Base-by-base conservation (phyloP, 2,329 filamentous ascomycete genomes). In the Ascochyta lentis region DNA sequence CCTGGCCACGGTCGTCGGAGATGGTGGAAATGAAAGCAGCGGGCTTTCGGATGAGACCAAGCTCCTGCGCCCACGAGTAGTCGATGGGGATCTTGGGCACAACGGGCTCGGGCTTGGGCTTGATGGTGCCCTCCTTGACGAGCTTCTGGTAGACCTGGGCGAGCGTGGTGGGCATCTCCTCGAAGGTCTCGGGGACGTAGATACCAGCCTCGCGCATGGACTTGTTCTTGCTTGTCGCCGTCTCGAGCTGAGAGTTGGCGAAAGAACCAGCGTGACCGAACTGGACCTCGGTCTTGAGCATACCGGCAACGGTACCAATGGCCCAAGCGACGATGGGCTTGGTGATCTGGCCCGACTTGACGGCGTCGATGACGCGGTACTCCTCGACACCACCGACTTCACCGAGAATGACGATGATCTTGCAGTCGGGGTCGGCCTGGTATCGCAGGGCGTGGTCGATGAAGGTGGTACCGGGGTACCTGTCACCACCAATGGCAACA, bases 211-310 rank as follows among this genome's bases (percentile, higher is more conserved):
- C 93, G 72, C 85, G 89, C 95, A 99, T 99, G 71, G 84, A 86
- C 87, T 95, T 88, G 88, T 99, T 99, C 91, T 99, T 99, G 80
- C 85, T 86, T 56, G 91, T 89, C 54, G 95, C 95, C 58, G 95
- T 98, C 87, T 99, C 95, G 71, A 99, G 92, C 81, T 97, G 91
- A 56, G 95, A 99, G 88, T 99, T 99, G 85, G 95, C 95, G 69
- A 97, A 97, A 50, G 95, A 92, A 81, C 95, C 95, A 72, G 95
- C 95, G 83, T 99, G 95, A 74, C 95, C 95, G 82, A 99, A 99
- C 81, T 99, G 95, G 41, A 99, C 95, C 84, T 99, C 95, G 37
- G 95, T 99, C 89, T 96, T 98, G 85, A 99, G 96, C 92, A 99
- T 95, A 86, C 91, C 94, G 63, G 95, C 95, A 80, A 96, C 97